These are phyloP conservation scores for Actinidia chinensis DNA, from an alignment of 179 eudicot species.

Conservation along the genomic window DNA sequence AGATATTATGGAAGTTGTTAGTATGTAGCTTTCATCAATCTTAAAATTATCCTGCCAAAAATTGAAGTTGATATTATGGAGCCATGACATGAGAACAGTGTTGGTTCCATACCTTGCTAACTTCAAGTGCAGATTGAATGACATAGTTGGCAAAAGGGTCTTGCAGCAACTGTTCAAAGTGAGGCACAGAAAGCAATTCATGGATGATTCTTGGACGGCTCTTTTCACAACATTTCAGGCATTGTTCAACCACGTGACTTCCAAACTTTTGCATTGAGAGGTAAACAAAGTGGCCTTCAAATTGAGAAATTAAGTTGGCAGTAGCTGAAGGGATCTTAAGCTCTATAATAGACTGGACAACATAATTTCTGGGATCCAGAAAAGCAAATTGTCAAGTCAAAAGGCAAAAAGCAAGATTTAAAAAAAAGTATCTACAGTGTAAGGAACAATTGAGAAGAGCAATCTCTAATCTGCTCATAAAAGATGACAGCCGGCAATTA, in stretches of 20 bases:
- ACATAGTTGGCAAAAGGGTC: conserved; percentile 82
- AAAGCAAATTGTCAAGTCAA: too few relatives aligned
- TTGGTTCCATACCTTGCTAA: conserved; percentile 49
- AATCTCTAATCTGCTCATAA: too few relatives aligned
- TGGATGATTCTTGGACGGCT: conserved; percentile 51
- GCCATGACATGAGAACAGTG: background rate
- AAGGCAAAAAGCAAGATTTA: too few relatives aligned
- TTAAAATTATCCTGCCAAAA: conserved; percentile 9
- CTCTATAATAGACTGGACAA: conserved; percentile 62
- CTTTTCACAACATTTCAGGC: conserved; percentile 47
- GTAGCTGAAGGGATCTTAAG: conserved; percentile 48
- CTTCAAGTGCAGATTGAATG: conserved; percentile 60
- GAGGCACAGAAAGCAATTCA: conserved; percentile 57
- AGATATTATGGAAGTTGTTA: too few relatives aligned
- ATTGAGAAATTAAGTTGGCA: conserved; percentile 44
- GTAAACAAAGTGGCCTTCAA: conserved; percentile 52
- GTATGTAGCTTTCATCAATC: too few relatives aligned
- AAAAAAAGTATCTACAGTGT: too few relatives aligned
- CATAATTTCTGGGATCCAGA: too few relatives aligned
- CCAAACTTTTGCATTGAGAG: conserved; percentile 74
- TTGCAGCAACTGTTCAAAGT: conserved; percentile 66
- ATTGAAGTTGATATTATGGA: background rate
- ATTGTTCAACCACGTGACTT: conserved; percentile 78
- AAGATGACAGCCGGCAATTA: too few relatives aligned
- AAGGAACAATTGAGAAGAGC: too few relatives aligned